A percentile compares a stretch with the other conserved stretches of the same genome.
These are phyloP conservation scores for Agaricales sp. DNA, from an alignment of 1,284 basidiomycete species.

Conservation along the genomic window DNA sequence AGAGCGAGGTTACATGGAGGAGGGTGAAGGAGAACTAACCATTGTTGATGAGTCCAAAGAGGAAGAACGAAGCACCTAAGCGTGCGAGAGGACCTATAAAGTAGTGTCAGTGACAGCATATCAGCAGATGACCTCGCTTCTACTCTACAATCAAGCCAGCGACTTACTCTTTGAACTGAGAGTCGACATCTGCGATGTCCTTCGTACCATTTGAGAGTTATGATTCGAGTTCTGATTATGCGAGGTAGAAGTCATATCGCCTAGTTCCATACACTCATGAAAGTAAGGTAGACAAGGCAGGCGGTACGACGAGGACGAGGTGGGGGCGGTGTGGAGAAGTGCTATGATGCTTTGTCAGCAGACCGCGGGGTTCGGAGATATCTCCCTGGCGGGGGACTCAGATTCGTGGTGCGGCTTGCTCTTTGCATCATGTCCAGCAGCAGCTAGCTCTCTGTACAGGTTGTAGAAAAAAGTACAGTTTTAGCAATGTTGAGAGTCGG, in stretches of 20 bases:
- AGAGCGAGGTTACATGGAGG: neutral
- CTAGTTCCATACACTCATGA: no score
- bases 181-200: neutral
- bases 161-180: neutral
- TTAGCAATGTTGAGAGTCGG: no score
- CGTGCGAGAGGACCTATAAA: neutral
- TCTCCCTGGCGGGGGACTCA: neutral
- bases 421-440: no score
- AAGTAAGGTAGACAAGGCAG: no score
- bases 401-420: neutral
- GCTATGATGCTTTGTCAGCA: neutral
- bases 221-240: neutral
- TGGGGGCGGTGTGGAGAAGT: neutral
- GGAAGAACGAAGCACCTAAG: constrained; percentile 41
- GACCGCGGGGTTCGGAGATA: no score
- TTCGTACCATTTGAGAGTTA: neutral
- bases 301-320: neutral
- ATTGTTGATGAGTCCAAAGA: constrained; percentile 51
- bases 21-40: constrained; percentile 21
- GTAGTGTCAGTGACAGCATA: neutral
- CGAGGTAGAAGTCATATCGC: neutral
- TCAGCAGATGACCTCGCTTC: neutral
- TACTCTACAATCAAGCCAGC: neutral
- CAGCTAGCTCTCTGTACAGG: no score
- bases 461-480: no score